These are phyloP conservation scores for Eucalyptus dawsonii DNA, from an alignment of 345 rosid genomes.

Conservation along the genomic window DNA sequence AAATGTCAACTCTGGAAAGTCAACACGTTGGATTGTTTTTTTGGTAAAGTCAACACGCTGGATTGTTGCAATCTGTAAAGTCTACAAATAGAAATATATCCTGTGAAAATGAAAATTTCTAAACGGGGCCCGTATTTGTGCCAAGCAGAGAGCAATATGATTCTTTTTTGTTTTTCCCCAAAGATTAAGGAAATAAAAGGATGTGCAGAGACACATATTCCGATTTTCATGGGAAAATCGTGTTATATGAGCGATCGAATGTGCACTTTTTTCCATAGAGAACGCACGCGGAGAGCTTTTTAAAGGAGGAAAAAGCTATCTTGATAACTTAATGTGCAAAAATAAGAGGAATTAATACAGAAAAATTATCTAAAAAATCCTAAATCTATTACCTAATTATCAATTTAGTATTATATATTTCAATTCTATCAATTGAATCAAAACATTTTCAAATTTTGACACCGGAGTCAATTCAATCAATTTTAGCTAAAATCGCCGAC, in stretches of 20 bases:
- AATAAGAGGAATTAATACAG: background rate
- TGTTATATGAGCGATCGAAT: background rate
- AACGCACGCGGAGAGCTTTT: background rate
- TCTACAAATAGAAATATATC: background rate
- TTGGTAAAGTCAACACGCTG: background rate
- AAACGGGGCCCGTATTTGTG: background rate
- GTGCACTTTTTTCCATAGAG: background rate
- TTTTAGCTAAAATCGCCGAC: fast-evolving
- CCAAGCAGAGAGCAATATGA: background rate
- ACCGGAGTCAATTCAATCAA: no score
- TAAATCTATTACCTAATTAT: no score
- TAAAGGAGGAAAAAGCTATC: background rate
- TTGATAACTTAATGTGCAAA: background rate
- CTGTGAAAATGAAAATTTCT: background rate
- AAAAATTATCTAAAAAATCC: no score
- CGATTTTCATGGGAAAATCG: background rate
- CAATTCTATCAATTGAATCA: no score
- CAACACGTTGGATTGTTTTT: background rate
- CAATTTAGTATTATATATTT: no score
- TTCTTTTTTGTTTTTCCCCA: background rate
- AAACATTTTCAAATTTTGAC: no score
- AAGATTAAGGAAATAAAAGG: background rate
- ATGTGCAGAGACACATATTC: background rate
- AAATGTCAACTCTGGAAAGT: background rate
- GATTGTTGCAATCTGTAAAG: background rate